Evolutionary conservation across 495 filamentous ascomycete species (phyloP), one percentile per base, ranked within the genome.

Genomic region (Neurospora cerealis): DNA sequence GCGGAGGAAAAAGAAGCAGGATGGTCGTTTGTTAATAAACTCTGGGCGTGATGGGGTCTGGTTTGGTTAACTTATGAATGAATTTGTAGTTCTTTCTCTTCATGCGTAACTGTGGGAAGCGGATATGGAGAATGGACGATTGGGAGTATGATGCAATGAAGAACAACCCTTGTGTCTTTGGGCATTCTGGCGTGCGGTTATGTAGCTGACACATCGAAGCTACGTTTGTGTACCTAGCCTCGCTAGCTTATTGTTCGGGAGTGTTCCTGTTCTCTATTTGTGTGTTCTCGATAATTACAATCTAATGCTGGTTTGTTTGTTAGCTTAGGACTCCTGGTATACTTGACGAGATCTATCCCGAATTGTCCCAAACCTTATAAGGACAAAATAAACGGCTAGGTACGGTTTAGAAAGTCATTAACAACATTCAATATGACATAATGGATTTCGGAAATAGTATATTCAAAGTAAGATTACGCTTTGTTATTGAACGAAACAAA

Each of bases 221-320:
- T 11, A 39, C 9, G 38, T 2, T 39, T 39, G 4, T 39, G 9
- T 39, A 39, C 38, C 38, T 11, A 39, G 9, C 1, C 38, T 39
- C 38, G 9, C 38, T 39, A 3, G 32, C 3, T 39, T 2, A 39
- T 38, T 39, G 38, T 11, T 48, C 19, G 44, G 21, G n/a, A 4
- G n/a, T 48, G 44, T 5, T 21, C 75, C 44, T 73, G 71, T 73
- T 38, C 36, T 72, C 39, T 60, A 40, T n/a, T 54, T 70, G 71
- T 41, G 17, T 34, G 36, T 37, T 34, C 42, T 60, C 70, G 1
- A 72, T 42, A 42, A 19, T 42, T 3, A 34, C 24, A 28, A 28
- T 28, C 24, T 28, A 28, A 28, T 28, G 24, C 24, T 28, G 24
- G 24, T 28, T 28, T 28, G 24, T 28, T 28, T 28, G 24, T 28